These are phyloP conservation scores for Coemansia sp. DNA, from an alignment of 192 early-diverging fungal genomes.

Conservation along the genomic window DNA sequence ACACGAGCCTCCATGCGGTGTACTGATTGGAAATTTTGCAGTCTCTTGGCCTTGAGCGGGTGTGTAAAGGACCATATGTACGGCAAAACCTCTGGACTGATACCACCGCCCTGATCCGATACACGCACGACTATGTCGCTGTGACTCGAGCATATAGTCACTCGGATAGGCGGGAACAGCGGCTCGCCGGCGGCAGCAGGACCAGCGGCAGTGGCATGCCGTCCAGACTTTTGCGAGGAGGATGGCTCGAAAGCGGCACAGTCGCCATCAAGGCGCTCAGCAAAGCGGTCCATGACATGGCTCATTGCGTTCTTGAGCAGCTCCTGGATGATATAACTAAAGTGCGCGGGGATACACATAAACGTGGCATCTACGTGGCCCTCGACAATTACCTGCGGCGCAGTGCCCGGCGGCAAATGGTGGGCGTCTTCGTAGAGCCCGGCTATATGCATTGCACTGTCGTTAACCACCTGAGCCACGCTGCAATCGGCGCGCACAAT, in stretches of 20 bases:
- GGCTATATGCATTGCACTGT: conserved; percentile 32
- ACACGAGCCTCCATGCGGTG: conserved; percentile 76
- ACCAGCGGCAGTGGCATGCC: not conserved
- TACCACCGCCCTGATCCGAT: conserved; percentile 91
- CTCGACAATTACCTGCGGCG: conserved; percentile 75
- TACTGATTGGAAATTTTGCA: conserved; percentile 70
- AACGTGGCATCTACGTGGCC: conserved; percentile 72
- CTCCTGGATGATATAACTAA: conserved; percentile 93
- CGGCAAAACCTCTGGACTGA: conserved; percentile 57
- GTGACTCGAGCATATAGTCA: conserved; percentile 76
- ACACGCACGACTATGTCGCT: conserved; percentile 84
- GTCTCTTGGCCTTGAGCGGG: conserved; percentile 55
- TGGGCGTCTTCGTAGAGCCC: conserved; percentile 44
- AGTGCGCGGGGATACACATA: conserved; percentile 92
- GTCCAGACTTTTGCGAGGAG: too few species aligned
- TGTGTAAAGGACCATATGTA: conserved; percentile 83
- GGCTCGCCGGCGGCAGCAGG: conserved; percentile 8
- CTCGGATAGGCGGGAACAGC: conserved; percentile 71
- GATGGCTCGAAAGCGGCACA: not conserved
- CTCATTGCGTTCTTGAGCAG: conserved; percentile 83
- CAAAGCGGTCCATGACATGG: conserved; percentile 60
- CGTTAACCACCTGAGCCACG: conserved; percentile 53
- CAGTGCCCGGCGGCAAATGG: conserved; percentile 41
- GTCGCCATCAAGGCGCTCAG: conserved; percentile 18
- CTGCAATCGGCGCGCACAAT: conserved; percentile 41